Evolutionary conservation across 148 eudicot species (phyloP).

Genomic region (Mesembryanthemum crystallinum): DNA sequence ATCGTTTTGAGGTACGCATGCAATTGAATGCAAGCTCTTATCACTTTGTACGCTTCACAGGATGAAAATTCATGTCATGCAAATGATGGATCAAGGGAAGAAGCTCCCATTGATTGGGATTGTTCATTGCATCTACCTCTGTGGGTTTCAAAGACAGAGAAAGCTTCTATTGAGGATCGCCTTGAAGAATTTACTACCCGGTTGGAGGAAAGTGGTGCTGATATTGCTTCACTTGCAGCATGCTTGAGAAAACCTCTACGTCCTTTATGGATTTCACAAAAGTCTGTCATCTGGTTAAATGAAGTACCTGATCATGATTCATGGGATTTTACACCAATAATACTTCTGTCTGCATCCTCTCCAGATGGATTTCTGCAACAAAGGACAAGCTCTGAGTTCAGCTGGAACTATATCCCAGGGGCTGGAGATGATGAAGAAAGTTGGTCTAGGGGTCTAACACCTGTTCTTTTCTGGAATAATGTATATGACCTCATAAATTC

Average conservation of each 20-base stretch:
- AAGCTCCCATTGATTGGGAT: slow-evolving; percentile 54
- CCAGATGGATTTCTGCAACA: slow-evolving; percentile 45
- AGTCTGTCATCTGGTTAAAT: slow-evolving; percentile 87
- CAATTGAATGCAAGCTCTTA: neutral
- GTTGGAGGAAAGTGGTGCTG: slow-evolving; percentile 88
- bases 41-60: slow-evolving; percentile 21
- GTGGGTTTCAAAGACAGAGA: slow-evolving; percentile 80
- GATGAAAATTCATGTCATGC: slow-evolving; percentile 25
- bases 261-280: slow-evolving; percentile 89
- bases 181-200: slow-evolving; percentile 61
- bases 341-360: slow-evolving; percentile 85
- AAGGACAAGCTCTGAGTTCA: slow-evolving; percentile 72
- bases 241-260: slow-evolving; percentile 78
- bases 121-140: slow-evolving; percentile 88
- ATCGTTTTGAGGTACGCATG: neutral
- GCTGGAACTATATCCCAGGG: slow-evolving; percentile 93
- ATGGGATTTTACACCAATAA: slow-evolving; percentile 89
- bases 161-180: slow-evolving; percentile 54
- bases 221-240: slow-evolving; percentile 58
- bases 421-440: slow-evolving; percentile 99
- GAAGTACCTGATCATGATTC: slow-evolving; percentile 91
- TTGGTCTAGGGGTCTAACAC: slow-evolving; percentile 90
- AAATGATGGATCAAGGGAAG: slow-evolving; percentile 20
- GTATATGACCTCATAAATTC: slow-evolving; percentile 64
- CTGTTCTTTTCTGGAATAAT: slow-evolving; percentile 76